A percentile compares a stretch with the other conserved stretches of the same genome.
Conservation (phyloP, 768 basidiomycete species). For the Leccinum truebloodii region DNA sequence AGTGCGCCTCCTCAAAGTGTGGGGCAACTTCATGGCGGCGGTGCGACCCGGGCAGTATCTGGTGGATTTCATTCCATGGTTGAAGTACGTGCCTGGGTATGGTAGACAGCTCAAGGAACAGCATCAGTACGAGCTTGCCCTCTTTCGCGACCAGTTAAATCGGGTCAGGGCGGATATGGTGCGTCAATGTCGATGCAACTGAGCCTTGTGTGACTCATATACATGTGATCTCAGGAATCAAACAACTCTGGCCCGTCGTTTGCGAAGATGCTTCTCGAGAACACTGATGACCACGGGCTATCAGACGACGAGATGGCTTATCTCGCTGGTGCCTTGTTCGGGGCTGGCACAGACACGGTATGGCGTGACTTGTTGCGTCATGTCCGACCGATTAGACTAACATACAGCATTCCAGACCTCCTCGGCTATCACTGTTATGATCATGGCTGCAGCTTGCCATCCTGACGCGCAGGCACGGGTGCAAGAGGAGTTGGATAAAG, state of each 20-base stretch:
- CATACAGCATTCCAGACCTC: constrained; percentile 41
- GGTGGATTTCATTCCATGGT: constrained; percentile 35
- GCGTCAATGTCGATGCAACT: neutral
- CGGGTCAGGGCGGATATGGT: constrained; percentile 12
- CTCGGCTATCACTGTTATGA: constrained; percentile 46
- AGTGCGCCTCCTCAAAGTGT: constrained; percentile 19
- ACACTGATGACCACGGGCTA: constrained; percentile 47
- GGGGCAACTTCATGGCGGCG: constrained; percentile 28
- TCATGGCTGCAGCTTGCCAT: constrained; percentile 51
- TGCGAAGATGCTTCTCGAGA: constrained; percentile 52
- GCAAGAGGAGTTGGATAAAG: constrained; percentile 51
- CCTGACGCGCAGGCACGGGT: constrained; percentile 49
- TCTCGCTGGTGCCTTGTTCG: constrained; percentile 61
- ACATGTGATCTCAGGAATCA: constrained; percentile 3
- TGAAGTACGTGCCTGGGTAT: constrained; percentile 55
- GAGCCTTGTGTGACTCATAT: neutral
- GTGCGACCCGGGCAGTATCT: constrained; percentile 34
- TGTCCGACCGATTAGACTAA: neutral
- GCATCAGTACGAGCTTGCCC: constrained; percentile 48
- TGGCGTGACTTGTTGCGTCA: neutral
- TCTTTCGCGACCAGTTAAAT: constrained; percentile 49
- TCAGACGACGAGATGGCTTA: constrained; percentile 55
- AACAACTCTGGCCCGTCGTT: constrained; percentile 35
- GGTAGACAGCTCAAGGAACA: constrained; percentile 50
- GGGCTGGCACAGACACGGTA: constrained; percentile 57